A percentile compares a stretch with the other conserved stretches of the same genome.
phyloP scores from a whole-genome alignment of 345 rosid species.

The Lepidium sativum region DNA sequence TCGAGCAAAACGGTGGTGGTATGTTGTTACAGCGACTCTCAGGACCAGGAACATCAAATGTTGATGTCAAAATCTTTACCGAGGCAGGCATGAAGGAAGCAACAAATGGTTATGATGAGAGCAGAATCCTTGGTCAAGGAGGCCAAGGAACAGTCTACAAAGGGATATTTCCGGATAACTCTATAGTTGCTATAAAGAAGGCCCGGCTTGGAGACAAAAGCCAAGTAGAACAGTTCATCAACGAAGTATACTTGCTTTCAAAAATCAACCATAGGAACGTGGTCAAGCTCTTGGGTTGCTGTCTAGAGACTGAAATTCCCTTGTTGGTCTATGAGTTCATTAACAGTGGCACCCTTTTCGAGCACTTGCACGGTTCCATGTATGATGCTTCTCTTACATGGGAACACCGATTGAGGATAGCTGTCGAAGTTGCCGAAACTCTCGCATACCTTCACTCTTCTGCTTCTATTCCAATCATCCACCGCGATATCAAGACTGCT shows the following conservation, averaged over 20 bases:
- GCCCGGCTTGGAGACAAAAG: not conserved
- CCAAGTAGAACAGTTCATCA: slow-evolving; percentile 35
- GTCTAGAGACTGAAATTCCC: slow-evolving; percentile 36
- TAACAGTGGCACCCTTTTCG: not conserved
- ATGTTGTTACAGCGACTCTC: not conserved
- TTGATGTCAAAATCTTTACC: slow-evolving; percentile 5
- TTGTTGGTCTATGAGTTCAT: slow-evolving; percentile 38
- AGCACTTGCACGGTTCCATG: not conserved
- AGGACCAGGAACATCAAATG: not conserved
- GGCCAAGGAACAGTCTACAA: not conserved
- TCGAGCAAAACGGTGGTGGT: not conserved
- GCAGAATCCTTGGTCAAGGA: not conserved
- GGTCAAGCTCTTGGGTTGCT: slow-evolving; percentile 16
- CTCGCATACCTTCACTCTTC: slow-evolving; percentile 22
- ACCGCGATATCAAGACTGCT: not conserved
- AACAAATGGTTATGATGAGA: not conserved
- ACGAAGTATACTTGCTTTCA: not conserved
- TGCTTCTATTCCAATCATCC: not conserved
- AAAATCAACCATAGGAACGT: not conserved
- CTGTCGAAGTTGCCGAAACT: slow-evolving; percentile 26
- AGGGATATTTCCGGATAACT: not conserved
- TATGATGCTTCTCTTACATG: not conserved
- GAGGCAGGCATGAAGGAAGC: not conserved
- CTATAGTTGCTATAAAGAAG: not conserved
- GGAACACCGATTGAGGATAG: slow-evolving; percentile 9